phyloP scores from a whole-genome alignment of 768 basidiomycete genomes.

The Leucogyrophana mollusca region DNA sequence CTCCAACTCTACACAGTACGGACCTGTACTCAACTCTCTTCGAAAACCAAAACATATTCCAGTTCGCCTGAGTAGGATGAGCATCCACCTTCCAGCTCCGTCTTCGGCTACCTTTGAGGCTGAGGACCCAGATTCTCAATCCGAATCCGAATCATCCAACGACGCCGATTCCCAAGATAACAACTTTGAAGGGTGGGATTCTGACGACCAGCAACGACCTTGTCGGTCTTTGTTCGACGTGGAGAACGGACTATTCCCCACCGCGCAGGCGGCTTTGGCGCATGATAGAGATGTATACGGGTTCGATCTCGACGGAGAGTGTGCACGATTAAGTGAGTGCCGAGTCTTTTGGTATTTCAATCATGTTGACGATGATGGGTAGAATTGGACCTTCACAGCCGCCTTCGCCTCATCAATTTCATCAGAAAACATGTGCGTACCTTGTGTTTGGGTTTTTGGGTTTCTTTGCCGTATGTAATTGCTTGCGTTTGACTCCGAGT shows the following conservation, averaged over 20 bases:
- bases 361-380: slow-evolving; percentile 6
- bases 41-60: no score
- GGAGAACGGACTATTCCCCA: slow-evolving; percentile 54
- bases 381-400: slow-evolving; percentile 79
- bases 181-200: slow-evolving; percentile 79
- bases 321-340: slow-evolving; percentile 53
- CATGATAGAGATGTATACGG: slow-evolving; percentile 61
- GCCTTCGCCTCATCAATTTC: slow-evolving; percentile 83
- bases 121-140: no score
- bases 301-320: slow-evolving; percentile 59
- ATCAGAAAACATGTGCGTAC: slow-evolving; percentile 69
- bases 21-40: no score
- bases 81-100: no score
- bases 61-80: no score
- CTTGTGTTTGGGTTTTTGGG: neutral
- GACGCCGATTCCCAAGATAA: no score
- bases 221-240: slow-evolving; percentile 83
- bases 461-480: no score
- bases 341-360: neutral
- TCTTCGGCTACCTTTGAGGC: no score
- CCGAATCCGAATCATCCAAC: no score
- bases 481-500: no score
- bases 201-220: slow-evolving; percentile 55
- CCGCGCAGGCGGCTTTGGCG: slow-evolving; percentile 54
- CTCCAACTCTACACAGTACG: no score